Evolutionary conservation across 2,329 filamentous ascomycete species (phyloP), one percentile per base, ranked within the genome.

Genomic region (Coleophoma cylindrospora): DNA sequence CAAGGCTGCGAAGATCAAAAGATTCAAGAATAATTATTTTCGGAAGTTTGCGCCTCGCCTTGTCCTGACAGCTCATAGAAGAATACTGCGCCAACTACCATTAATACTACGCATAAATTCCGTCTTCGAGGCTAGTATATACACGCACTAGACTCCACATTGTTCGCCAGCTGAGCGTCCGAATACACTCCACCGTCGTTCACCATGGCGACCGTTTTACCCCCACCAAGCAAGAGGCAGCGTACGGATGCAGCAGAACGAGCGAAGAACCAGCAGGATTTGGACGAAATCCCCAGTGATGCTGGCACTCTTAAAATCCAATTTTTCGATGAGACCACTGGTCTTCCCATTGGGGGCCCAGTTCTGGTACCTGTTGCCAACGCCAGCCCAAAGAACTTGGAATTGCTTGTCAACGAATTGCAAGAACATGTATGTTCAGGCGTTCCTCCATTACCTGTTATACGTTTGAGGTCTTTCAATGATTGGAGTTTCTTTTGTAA

Each of bases 191-290:
- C 27, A 10, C 27, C 6, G 27, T 27, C 27, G 3, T 27, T 27
- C 36, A 38, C 36, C 36, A 95, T 95, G 90, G 82, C 90, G 59
- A 95, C 90, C 5, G 71, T 91, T 44, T 68, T 86, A 6, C 90
- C 90, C n/a, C 90, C 89, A 43, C 89, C 89, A 4, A 91, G 86
- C 47, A 97, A 96, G 70, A 83, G 91, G 54, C 91, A 96, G 66
- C 87, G 85, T 68, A 82, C 86, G 45, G 89, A 89, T 59, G 79
- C 79, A 19, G 76, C 86, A 38, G 88, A 89, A 59, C 83, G 82
- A 62, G 80, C 87, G 8, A 78, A 83, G 57, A 73, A 82, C 43
- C 90, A 95, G 64, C 86, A 94, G 64, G 84, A 91, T 71, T 79
- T 92, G 47, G 73, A 79, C 40, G 74, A 83, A 19, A 79, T 87